A percentile compares a stretch with the other conserved stretches of the same genome.
phyloP scores from a whole-genome alignment of 2,329 filamentous ascomycete species.

The Aspergillus unguis region DNA sequence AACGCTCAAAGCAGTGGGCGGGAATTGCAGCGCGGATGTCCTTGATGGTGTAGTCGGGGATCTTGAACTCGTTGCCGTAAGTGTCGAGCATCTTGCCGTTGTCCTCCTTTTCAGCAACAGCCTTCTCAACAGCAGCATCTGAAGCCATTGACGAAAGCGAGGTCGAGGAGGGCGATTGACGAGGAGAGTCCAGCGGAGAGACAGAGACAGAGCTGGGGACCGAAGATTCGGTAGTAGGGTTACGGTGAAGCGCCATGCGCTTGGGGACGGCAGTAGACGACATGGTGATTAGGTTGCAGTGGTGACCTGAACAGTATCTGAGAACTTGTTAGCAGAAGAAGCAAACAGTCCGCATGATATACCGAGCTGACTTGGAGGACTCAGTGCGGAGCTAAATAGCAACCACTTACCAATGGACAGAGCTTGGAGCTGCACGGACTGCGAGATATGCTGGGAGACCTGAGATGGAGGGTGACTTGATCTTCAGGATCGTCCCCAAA shows the following conservation, averaged over 20 bases:
- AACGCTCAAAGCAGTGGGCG: conserved; percentile 93
- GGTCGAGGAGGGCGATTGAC: conserved; percentile 72
- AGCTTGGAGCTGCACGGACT: conserved; percentile 8
- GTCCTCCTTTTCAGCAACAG: conserved; percentile 48
- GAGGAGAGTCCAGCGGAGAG: conserved; percentile 59
- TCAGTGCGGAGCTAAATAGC: background rate
- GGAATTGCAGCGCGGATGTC: conserved; percentile 95
- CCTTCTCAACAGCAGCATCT: conserved; percentile 39
- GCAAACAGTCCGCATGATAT: background rate
- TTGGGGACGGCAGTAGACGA: conserved; percentile 51
- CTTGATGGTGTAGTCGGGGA: conserved; percentile 96
- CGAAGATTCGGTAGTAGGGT: conserved; percentile 55
- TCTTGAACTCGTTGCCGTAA: conserved; percentile 89
- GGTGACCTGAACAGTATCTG: background rate
- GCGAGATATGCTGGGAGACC: conserved; percentile 5
- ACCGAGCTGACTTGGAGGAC: background rate
- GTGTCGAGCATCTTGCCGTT: conserved; percentile 71
- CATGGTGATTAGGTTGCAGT: conserved; percentile 29
- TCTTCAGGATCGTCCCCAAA: conserved; percentile 14
- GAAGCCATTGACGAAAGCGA: conserved; percentile 88
- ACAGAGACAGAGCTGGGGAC: conserved; percentile 51
- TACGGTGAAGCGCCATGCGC: conserved; percentile 51
- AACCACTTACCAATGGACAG: conserved; percentile 11
- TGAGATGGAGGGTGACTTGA: conserved; percentile 9
- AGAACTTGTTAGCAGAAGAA: background rate